Evolutionary conservation across 78 protist genomes (phyloP).

Genomic region (Polysphondylium violaceum): DNA sequence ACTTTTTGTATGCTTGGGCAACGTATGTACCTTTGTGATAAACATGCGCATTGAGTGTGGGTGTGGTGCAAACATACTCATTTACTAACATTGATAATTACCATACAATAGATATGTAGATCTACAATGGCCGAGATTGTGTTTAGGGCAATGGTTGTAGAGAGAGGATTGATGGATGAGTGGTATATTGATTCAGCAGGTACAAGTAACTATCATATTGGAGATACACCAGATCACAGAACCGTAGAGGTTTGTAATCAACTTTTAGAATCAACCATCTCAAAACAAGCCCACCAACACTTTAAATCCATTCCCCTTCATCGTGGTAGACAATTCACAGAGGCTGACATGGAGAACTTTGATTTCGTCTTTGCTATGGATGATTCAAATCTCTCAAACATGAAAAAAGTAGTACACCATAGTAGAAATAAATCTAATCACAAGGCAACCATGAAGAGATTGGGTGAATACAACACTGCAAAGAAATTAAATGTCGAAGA

Average conservation of each 20-base stretch:
- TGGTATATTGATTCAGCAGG: conserved; percentile 51
- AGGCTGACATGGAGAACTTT: conserved; percentile 16
- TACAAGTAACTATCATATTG: conserved; percentile 66
- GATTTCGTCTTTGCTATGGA: conserved; percentile 75
- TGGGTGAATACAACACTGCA: conserved; percentile 44
- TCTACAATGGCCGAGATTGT: conserved; percentile 41
- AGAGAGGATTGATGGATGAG: conserved; percentile 4
- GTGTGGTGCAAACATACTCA: too few species aligned
- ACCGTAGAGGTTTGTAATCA: conserved; percentile 2
- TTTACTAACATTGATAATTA: too few species aligned
- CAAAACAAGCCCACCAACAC: conserved; percentile 28
- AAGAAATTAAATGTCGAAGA: conserved; percentile 52
- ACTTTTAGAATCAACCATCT: neutral
- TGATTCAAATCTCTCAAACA: conserved; percentile 36
- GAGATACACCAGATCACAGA: conserved; percentile 56
- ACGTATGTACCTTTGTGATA: too few species aligned
- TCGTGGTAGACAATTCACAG: conserved; percentile 25
- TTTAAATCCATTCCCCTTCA: conserved; percentile 44
- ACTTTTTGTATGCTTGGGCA: too few species aligned
- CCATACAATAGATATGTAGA: conserved; percentile 26
- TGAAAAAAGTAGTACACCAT: conserved; percentile 12
- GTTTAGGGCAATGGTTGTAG: conserved; percentile 18
- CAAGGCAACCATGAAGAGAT: conserved; percentile 14
- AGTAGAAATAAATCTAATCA: neutral
- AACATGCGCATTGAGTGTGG: too few species aligned